Percentiles rank a stretch among this genome's conserved stretches.
These are phyloP conservation scores for Solanum lignicaule DNA, from an alignment of 257 asterid species.

Conservation along the genomic window DNA sequence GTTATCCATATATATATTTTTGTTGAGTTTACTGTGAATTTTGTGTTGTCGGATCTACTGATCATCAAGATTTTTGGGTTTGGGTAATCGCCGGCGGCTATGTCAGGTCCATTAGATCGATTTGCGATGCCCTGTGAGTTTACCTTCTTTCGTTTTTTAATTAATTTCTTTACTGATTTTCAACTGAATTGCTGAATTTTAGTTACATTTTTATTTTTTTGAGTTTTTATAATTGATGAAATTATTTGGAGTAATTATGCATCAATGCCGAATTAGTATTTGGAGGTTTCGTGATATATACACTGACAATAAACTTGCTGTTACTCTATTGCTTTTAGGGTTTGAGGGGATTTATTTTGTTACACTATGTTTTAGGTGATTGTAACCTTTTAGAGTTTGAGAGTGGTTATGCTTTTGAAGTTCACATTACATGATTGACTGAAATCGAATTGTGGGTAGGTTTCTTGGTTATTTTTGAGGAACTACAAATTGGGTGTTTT, in stretches of 20 bases:
- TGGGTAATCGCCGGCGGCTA: background rate
- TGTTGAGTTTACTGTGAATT: background rate
- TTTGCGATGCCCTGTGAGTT: constrained; percentile 34
- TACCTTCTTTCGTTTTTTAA: background rate
- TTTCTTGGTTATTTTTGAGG: background rate
- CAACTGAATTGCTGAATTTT: background rate
- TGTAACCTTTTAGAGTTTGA: background rate
- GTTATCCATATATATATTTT: background rate
- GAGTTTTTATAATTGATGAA: background rate
- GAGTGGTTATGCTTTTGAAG: background rate
- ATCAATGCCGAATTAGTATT: background rate
- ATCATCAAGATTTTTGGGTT: background rate
- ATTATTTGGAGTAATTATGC: background rate
- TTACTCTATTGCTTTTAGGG: background rate
- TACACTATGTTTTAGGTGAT: background rate
- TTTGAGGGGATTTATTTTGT: background rate
- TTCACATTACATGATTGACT: background rate
- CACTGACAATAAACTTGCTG: background rate
- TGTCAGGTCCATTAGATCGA: constrained; percentile 35
- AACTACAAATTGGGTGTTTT: background rate
- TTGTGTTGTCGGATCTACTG: background rate
- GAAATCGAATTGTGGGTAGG: background rate
- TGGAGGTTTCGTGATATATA: background rate
- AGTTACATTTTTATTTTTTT: background rate
- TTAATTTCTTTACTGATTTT: background rate